Base-by-base conservation (phyloP, 345 rosid genomes). In the Heritiera fomes region DNA sequence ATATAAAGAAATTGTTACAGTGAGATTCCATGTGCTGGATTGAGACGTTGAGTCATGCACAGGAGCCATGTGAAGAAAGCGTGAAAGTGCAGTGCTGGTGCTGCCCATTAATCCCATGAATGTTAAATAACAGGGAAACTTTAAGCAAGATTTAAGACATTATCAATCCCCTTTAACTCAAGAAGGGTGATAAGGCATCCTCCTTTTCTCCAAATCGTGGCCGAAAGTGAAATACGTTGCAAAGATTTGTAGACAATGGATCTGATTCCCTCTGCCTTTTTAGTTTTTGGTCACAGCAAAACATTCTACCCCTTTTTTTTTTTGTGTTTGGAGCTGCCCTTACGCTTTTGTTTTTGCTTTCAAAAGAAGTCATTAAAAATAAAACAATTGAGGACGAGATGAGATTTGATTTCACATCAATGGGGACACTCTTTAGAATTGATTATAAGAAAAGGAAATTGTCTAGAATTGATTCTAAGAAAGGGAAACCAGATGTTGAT, bases 221-320 rank as follows among this genome's bases (percentile, higher is more conserved):
- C 80, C 79, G 82, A 86, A 83, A 83, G 80, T 63, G 12, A 23
- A 23, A 67, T 66, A 38, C 53, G 13, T 77, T 58, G 56, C 72
- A 55, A 80, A 68, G 68, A 14, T 68, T 66, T 64, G 72, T 58
- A 43, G 82, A 75, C 68, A 75, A 53, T 67, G 88, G 71, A 86
- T 86, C 85, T 71, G 82, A 82, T 86, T 86, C 84, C 73, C 69
- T 40, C 12, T 59, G 9, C 49, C 76, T 56, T 82, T 79, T 73
- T 76, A 4, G 66, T 56, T 82, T 79, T 73, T 76, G 7, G 66
- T 62, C 41, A 63, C 6, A 50, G 13, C 3, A 11, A 50, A 50
- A 50, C 18, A 50, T 50, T 67, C 34, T 53, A 32, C 55, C 30
- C n/a, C 0, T 38, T 10, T 46, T 49, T 32, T 49, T 1, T 11